A percentile compares a stretch with the other conserved stretches of the same genome.
These are phyloP conservation scores for Fagopyrum tataricum DNA, from an alignment of 148 eudicot species.

Conservation along the genomic window DNA sequence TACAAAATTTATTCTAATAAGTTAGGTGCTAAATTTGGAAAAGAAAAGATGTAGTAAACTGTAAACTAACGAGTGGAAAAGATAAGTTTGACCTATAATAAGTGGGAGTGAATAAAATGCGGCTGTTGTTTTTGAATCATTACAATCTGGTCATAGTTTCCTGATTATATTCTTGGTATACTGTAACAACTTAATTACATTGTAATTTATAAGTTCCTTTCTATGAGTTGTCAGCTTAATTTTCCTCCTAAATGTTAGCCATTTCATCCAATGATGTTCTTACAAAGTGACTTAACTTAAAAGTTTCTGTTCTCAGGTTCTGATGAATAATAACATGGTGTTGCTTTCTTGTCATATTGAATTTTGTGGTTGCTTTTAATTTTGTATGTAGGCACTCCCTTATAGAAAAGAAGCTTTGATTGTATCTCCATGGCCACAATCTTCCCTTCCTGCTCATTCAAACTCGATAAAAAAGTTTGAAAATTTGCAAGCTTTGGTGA, in stretches of 20 bases:
- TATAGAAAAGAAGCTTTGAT: conserved; percentile 69
- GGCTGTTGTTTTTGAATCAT: background rate
- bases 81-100: background rate
- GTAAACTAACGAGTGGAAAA: background rate
- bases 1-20: background rate
- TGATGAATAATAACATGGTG: background rate
- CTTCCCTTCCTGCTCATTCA: conserved; percentile 66
- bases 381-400: conserved; percentile 65
- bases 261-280: background rate
- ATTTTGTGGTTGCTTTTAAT: background rate
- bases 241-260: background rate
- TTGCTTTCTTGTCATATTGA: background rate
- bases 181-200: background rate
- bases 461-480: conserved; percentile 72
- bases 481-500: conserved; percentile 88
- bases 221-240: background rate
- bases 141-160: background rate
- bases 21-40: background rate
- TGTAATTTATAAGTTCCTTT: background rate
- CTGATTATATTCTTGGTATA: background rate
- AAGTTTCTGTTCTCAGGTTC: background rate
- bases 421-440: conserved; percentile 74
- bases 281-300: background rate
- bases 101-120: background rate
- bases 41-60: background rate